A percentile compares a stretch with the other conserved stretches of the same genome.
Evolutionary conservation across 2,329 filamentous ascomycete species (phyloP).

Genomic region (Aspergillus unguis): DNA sequence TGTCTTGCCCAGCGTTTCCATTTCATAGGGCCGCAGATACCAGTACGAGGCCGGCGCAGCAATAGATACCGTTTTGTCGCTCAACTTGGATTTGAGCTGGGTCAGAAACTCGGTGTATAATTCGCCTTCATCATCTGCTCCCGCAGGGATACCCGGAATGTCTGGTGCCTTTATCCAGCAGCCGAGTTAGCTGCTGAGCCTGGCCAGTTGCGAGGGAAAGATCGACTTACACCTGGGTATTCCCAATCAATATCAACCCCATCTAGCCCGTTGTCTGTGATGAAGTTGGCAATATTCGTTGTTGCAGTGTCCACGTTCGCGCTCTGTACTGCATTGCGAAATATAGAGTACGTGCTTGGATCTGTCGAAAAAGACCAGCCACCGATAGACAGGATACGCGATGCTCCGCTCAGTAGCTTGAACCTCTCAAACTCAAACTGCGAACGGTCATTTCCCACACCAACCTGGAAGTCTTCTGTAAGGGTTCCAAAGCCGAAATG

Average conservation of each 20-base stretch:
- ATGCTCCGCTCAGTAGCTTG: slow-evolving; percentile 23
- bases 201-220: not conserved
- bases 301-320: slow-evolving; percentile 40
- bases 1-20: slow-evolving; percentile 10
- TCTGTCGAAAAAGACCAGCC: slow-evolving; percentile 46
- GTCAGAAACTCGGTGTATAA: slow-evolving; percentile 37
- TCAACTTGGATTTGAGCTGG: slow-evolving; percentile 11
- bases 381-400: slow-evolving; percentile 45
- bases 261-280: slow-evolving; percentile 8
- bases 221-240: slow-evolving; percentile 12
- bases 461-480: slow-evolving; percentile 30
- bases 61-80: slow-evolving; percentile 22
- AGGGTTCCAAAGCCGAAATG: slow-evolving; percentile 40
- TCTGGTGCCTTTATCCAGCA: slow-evolving; percentile 4
- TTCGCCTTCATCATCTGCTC: slow-evolving; percentile 25
- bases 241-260: slow-evolving; percentile 13
- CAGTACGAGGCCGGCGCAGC: slow-evolving; percentile 19
- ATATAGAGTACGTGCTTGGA: slow-evolving; percentile 36
- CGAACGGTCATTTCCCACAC: slow-evolving; percentile 19
- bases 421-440: slow-evolving; percentile 35
- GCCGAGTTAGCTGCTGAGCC: not conserved
- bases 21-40: slow-evolving; percentile 16
- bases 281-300: slow-evolving; percentile 31
- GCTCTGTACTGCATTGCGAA: slow-evolving; percentile 34
- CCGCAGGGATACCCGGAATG: slow-evolving; percentile 28